These are phyloP conservation scores for Neopestalotiopsis clavispora DNA, from an alignment of 2,329 filamentous ascomycete species.

Conservation along the genomic window DNA sequence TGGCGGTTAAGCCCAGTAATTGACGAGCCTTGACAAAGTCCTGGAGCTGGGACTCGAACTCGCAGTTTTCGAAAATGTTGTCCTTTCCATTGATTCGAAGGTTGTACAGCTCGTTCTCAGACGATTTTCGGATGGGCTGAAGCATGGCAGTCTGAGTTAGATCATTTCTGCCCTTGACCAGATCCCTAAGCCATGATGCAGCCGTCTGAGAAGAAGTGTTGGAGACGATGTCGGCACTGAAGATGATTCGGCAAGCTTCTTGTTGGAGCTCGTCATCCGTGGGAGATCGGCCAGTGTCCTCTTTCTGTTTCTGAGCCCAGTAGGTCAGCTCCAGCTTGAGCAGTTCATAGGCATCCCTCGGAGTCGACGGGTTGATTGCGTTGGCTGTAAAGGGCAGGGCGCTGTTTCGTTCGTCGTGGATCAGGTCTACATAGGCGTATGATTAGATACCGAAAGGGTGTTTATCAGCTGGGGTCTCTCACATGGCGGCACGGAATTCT, in stretches of 20 bases:
- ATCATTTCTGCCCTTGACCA: slow-evolving; percentile 56
- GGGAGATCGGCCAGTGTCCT: slow-evolving; percentile 45
- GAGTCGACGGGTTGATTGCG: slow-evolving; percentile 47
- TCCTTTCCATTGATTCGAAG: slow-evolving; percentile 63
- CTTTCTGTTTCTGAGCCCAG: slow-evolving; percentile 51
- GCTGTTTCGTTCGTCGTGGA: slow-evolving; percentile 65
- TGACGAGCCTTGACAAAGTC: slow-evolving; percentile 57
- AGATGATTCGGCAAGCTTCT: slow-evolving; percentile 65
- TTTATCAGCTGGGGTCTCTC: slow-evolving; percentile 43
- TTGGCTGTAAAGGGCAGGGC: slow-evolving; percentile 59
- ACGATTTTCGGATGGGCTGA: slow-evolving; percentile 49
- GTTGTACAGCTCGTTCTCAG: slow-evolving; percentile 51
- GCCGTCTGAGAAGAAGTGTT: slow-evolving; percentile 43
- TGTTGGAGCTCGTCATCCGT: slow-evolving; percentile 59
- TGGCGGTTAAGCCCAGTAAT: slow-evolving; percentile 61
- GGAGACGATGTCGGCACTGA: slow-evolving; percentile 55
- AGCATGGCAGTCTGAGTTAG: slow-evolving; percentile 51
- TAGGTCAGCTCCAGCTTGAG: slow-evolving; percentile 62
- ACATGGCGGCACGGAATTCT: slow-evolving; percentile 71
- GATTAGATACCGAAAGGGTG: slow-evolving; percentile 42
- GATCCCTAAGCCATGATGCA: slow-evolving; percentile 62
- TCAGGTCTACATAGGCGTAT: slow-evolving; percentile 55
- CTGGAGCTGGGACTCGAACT: slow-evolving; percentile 58
- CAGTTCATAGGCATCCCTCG: slow-evolving; percentile 64
- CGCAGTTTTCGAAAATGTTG: slow-evolving; percentile 61